A percentile compares a stretch with the other conserved stretches of the same genome.
Conservation (phyloP, 2,329 filamentous ascomycete genomes). For the Fusarium hainanense region DNA sequence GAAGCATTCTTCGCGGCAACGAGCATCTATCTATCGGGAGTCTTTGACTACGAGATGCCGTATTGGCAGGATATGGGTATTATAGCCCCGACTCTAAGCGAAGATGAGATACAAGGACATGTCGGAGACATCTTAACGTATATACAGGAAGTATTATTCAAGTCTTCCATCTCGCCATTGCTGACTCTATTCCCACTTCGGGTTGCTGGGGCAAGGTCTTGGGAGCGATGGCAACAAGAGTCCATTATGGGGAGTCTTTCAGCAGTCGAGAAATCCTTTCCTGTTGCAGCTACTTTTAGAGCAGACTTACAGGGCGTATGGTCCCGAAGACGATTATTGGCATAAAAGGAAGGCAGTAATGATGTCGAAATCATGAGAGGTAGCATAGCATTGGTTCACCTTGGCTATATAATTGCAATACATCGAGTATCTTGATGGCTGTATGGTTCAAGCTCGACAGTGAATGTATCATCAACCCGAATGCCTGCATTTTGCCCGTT, state of each 20-base stretch:
- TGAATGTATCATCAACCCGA: background rate
- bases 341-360: background rate
- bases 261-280: conserved; percentile 39
- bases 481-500: background rate
- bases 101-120: conserved; percentile 38
- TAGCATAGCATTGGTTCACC: rapidly evolving
- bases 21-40: conserved; percentile 53
- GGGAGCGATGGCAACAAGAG: conserved; percentile 37
- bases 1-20: conserved; percentile 47
- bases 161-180: conserved; percentile 46
- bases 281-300: conserved; percentile 44
- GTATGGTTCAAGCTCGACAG: conserved; percentile 6
- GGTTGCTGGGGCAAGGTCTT: conserved; percentile 49
- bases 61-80: conserved; percentile 46
- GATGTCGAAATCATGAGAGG: background rate
- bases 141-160: conserved; percentile 27
- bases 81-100: conserved; percentile 37
- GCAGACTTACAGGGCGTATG: conserved; percentile 39
- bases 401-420: too few relatives aligned
- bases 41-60: conserved; percentile 51
- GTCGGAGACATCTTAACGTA: conserved; percentile 42
- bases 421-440: background rate
- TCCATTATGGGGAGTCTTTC: conserved; percentile 37
- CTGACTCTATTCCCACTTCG: conserved; percentile 51
- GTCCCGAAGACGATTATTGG: background rate